Conservation (phyloP, 1,139 yeast species). For the Pichia sp. region DNA sequence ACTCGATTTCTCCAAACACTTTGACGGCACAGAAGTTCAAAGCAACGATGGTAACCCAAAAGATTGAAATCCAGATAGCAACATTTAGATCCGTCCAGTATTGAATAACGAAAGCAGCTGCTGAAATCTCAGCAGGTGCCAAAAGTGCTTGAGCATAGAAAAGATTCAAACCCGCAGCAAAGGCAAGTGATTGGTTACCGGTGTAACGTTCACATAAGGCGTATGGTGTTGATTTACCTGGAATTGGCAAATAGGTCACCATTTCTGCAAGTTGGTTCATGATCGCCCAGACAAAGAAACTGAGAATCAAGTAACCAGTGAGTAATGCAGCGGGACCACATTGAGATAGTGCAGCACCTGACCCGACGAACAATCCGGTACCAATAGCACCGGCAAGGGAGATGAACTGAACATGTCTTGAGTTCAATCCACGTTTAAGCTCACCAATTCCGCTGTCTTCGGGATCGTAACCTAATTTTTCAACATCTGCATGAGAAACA, state of each 20-base stretch:
- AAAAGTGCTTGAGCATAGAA: slow-evolving; percentile 44
- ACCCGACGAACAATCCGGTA: slow-evolving; percentile 62
- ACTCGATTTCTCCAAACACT: slow-evolving; percentile 48
- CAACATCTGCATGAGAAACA: slow-evolving; percentile 12
- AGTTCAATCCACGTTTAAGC: slow-evolving; percentile 18
- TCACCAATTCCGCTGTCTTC: slow-evolving; percentile 10
- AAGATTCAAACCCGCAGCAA: slow-evolving; percentile 44
- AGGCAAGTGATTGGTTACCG: slow-evolving; percentile 26
- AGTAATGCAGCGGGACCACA: slow-evolving; percentile 68
- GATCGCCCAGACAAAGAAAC: slow-evolving; percentile 47
- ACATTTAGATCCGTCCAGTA: slow-evolving; percentile 48
- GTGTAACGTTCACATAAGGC: slow-evolving; percentile 28
- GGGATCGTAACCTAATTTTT: slow-evolving; percentile 7
- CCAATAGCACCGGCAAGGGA: slow-evolving; percentile 85
- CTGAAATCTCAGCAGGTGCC: slow-evolving; percentile 46
- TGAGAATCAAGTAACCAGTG: slow-evolving; percentile 40
- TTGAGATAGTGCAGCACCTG: slow-evolving; percentile 45
- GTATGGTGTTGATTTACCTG: slow-evolving; percentile 26
- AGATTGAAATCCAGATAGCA: slow-evolving; percentile 44
- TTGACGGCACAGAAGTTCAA: slow-evolving; percentile 41
- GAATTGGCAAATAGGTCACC: slow-evolving; percentile 51
- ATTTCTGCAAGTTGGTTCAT: slow-evolving; percentile 60
- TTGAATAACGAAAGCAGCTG: slow-evolving; percentile 43
- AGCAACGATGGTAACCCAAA: slow-evolving; percentile 34
- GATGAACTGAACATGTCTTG: slow-evolving; percentile 52